Evolutionary conservation across 805 yeast genomes (phyloP).

Genomic region (Lipomyces lipofer): DNA sequence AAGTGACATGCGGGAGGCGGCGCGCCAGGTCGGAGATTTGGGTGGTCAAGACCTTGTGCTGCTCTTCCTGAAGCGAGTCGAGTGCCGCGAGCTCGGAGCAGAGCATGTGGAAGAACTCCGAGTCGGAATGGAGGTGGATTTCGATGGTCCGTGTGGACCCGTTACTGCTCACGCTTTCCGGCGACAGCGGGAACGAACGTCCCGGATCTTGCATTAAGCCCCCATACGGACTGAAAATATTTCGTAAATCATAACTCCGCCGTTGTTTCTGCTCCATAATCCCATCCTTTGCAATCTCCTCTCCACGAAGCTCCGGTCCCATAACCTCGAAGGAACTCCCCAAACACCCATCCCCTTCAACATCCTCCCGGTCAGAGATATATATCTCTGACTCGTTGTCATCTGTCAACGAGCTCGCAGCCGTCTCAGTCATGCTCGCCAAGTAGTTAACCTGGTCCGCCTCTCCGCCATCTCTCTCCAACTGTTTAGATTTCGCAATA

Average conservation of each 20-base stretch:
- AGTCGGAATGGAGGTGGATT: constrained; percentile 55
- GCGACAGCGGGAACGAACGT: too few relatives aligned
- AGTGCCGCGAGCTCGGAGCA: constrained; percentile 55
- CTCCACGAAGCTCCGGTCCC: too few relatives aligned
- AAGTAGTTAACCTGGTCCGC: neutral
- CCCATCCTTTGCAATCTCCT: neutral
- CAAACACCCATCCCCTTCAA: neutral
- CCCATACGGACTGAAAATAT: neutral
- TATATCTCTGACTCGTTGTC: neutral
- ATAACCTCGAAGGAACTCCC: too few relatives aligned
- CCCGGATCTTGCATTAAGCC: neutral
- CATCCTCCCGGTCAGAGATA: constrained; percentile 6
- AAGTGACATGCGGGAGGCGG: constrained; percentile 43
- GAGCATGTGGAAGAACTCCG: constrained; percentile 59
- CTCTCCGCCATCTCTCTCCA: neutral
- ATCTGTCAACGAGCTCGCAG: too few relatives aligned
- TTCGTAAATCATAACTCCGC: neutral
- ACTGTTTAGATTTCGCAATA: neutral
- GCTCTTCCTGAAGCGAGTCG: constrained; percentile 45
- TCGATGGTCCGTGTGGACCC: constrained; percentile 33
- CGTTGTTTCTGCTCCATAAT: neutral
- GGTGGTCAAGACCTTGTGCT: constrained; percentile 46
- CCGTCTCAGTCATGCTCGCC: neutral
- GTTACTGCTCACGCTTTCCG: too few relatives aligned
- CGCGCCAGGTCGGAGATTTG: constrained; percentile 49